Evolutionary conservation across 139 green algal species (phyloP), one percentile per base, ranked within the genome.

Genomic region (Bryopsis sp.): DNA sequence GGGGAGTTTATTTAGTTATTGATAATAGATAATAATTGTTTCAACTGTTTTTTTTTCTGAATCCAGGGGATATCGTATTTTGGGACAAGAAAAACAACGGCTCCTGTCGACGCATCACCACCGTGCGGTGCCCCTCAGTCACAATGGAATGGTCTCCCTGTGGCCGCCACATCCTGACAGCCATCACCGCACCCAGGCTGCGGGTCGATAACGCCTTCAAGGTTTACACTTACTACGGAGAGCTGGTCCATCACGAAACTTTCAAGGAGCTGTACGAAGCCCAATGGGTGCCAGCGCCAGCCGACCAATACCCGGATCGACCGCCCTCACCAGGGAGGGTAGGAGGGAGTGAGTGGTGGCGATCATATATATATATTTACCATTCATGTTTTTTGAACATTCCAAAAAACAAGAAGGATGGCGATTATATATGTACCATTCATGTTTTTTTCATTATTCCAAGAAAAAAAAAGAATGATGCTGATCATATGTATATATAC

Each of bases 191-290:
- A 2, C 93, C 93, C 0, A 77, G 93, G 15, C 72, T 99, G 76
- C 78, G 93, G 1, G 92, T 99, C 24, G 93, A 99, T 85, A 99
- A 99, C 78, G 87, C 81, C 31, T 86, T 85, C 48, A 61, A 79
- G 60, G 63, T 92, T 6, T 88, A 89, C 77, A 93, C 85, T 43
- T 97, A 97, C 68, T 82, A 86, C 39, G 92, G 90, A 59, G 74
- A 72, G 67, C 36, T 78, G 24, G 26, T 88, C 1, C 68, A 71
- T 24, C 65, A 82, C 11, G 66, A 82, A 37, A 47, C 67, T 0
- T 82, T 88, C 39, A 72, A 85, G 0, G 79, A 80, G 3, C 84
- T 98, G 46, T 81, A 89, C 11, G 88, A 94, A 32, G 89, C 87
- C 8, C 0, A 37, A 6, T 93, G 87, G 88, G 60, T 79, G 58